phyloP scores from a whole-genome alignment of 192 early-diverging fungal species.

The Coemansia sp. region DNA sequence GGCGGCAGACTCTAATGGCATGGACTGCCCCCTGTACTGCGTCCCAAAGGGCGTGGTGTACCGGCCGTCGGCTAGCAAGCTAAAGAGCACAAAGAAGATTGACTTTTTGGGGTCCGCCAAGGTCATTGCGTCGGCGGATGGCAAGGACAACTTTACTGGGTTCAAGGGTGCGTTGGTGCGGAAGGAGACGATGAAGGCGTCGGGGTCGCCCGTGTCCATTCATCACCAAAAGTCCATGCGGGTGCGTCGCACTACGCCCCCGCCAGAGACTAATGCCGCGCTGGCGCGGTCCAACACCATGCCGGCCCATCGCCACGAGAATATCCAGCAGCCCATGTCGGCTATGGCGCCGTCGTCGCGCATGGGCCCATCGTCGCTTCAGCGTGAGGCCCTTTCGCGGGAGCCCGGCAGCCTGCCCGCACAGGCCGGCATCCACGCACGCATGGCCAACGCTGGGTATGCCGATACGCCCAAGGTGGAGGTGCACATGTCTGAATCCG shows the following conservation, averaged over 20 bases:
- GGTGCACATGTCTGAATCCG: slow-evolving; percentile 15
- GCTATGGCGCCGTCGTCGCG: not conserved
- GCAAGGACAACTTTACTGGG: slow-evolving; percentile 52
- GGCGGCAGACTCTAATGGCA: slow-evolving; percentile 55
- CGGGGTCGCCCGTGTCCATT: slow-evolving; percentile 13
- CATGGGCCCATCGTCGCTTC: slow-evolving; percentile 11
- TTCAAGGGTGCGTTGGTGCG: slow-evolving; percentile 56
- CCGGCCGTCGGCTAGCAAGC: slow-evolving; percentile 77
- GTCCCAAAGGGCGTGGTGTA: slow-evolving; percentile 79
- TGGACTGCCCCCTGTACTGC: slow-evolving; percentile 72
- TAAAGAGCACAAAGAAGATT: slow-evolving; percentile 79
- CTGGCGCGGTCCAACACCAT: slow-evolving; percentile 52
- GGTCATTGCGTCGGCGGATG: slow-evolving; percentile 75
- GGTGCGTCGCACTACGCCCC: slow-evolving; percentile 37
- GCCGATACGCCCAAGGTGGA: slow-evolving; percentile 13
- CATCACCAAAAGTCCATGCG: slow-evolving; percentile 52
- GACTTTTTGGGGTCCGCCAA: slow-evolving; percentile 77
- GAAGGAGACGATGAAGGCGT: slow-evolving; percentile 43
- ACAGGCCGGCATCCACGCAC: slow-evolving; percentile 4
- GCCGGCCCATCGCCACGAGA: slow-evolving; percentile 32
- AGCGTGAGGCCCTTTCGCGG: slow-evolving; percentile 9
- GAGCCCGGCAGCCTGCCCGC: slow-evolving; percentile 17
- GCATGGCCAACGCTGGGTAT: slow-evolving; percentile 1
- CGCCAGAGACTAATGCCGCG: slow-evolving; percentile 27
- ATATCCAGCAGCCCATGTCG: slow-evolving; percentile 12